phyloP scores from a whole-genome alignment of 2,329 filamentous ascomycete genomes.

The Emmonsiellopsis sp. region DNA sequence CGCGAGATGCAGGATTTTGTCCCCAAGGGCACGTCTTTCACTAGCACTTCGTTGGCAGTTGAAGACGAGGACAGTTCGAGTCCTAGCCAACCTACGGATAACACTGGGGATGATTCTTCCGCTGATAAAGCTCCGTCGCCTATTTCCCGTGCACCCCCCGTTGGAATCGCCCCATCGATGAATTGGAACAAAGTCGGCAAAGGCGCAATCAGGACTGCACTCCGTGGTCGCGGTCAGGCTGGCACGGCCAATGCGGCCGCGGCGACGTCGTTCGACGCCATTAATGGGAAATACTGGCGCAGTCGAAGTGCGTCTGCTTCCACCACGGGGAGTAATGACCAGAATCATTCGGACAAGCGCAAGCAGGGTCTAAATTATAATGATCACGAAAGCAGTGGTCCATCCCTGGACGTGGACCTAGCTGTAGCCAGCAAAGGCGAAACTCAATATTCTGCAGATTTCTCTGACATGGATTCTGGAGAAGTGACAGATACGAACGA shows the following conservation, averaged over 20 bases:
- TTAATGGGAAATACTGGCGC: constrained; percentile 31
- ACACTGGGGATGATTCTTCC: constrained; percentile 8
- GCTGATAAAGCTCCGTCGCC: not conserved
- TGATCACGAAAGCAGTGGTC: not conserved
- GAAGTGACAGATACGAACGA: constrained; percentile 29
- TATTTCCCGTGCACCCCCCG: not conserved
- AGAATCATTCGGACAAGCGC: constrained; percentile 13
- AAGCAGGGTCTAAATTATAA: not conserved
- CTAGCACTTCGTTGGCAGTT: constrained; percentile 22
- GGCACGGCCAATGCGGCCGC: constrained; percentile 5
- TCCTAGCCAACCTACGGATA: constrained; percentile 12
- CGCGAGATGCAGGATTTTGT: constrained; percentile 28
- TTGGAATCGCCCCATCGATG: constrained; percentile 21
- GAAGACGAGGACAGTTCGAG: constrained; percentile 25
- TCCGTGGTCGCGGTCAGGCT: constrained; percentile 23
- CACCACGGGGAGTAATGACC: constrained; percentile 11
- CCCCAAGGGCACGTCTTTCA: constrained; percentile 28
- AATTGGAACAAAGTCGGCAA: constrained; percentile 39
- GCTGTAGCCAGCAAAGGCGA: not conserved
- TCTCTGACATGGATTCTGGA: constrained; percentile 19
- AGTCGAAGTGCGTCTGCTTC: constrained; percentile 27
- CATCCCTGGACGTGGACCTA: not conserved
- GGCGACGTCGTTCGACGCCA: constrained; percentile 18
- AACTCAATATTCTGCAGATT: constrained; percentile 15
- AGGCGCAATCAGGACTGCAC: constrained; percentile 33